Base-by-base conservation (phyloP, 495 filamentous ascomycete species). In the Aspergillus egyptiacus region DNA sequence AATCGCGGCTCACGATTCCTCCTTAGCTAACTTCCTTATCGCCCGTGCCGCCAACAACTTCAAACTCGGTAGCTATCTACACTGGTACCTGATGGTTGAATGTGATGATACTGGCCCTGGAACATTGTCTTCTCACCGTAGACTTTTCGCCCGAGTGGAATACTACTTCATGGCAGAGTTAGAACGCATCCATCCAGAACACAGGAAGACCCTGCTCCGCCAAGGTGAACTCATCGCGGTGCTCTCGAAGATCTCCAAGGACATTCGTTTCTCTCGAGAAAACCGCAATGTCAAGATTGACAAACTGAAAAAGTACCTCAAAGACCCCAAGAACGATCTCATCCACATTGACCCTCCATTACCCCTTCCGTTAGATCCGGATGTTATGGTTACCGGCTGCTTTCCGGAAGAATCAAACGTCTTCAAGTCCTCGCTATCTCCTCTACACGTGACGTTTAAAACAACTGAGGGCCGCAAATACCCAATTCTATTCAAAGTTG, bases 71-170 rank as follows among this genome's bases (percentile, higher is more conserved):
- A 99, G 93, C 61, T 96, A 89, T 62, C 79, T 99, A 37, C 89
- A 94, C 65, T 99, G 93, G 93, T 99, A 97, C 63, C 74, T 99
- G 1, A 96, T 96, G 81, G 94, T 97, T 2, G 94, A 99, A 64
- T 88, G 83, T 30, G 91, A 96, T 59, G 90, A 96, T 57, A 77
- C 82, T 44, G 85, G 80, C 44, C 78, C 79, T 6, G 81, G 84
- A 9, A 87, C 89, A 48, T 65, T 77, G 2, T 75, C 78, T 15
- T 80, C 82, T 40, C 84, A 89, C 50, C 87, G 84, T 22, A 83
- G 85, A 41, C 79, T 99, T 17, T 97, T 95, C 63, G 81, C 84
- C 8, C 89, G 89, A 42, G 86, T 97, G 20, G 89, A 91, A 52
- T 97, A 86, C 56, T 89, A 97, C 61, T 97, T 97, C 69, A 96